Base-by-base conservation (phyloP, 305 asterid species). In the Solanum hybrid region DNA sequence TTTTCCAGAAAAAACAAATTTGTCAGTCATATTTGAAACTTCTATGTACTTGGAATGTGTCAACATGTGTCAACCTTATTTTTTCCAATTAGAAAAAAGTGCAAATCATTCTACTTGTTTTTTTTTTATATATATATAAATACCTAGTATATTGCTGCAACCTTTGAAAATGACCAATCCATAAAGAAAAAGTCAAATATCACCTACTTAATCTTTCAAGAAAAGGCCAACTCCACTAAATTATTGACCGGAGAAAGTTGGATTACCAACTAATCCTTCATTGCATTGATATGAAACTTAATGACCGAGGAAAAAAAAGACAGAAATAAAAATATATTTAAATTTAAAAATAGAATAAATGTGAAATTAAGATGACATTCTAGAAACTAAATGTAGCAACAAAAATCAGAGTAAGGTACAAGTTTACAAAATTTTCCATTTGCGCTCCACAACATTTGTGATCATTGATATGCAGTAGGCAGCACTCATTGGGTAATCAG, bases 401-500 rank as follows among this genome's bases (percentile, higher is more conserved):
- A 5, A 79, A 78, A 39, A 74, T 6, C 74, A 37, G 24, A 83
- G 22, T 81, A 69, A 64, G 42, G n/a, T 29, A 22, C 82, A 29
- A 34, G 12, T 78, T 89, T 93, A 95, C 93, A 94, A 86, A 86
- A 94, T 94, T 90, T 92, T 92, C 95, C 95, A 94, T 89, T 94
- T 94, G 36, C 91, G 93, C 90, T 95, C 98, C 88, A 95, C 86
- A 1, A 94, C 89, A 46, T 92, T 92, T 1, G 98, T 93, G 78
- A 95, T 91, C 20, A 94, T 94, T 6, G 97, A 94, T 91, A 95
- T 93, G 91, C 95, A 93, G 91, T 95, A 94, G 3, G 95, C 97
- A 73, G 98, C 98, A 61, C 96, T 95, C 93, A 95, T 1, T 64
- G 95, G 96, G 86, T 91, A 95, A 89, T 90, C 95, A 16, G 98